Base-by-base conservation (phyloP, 1,284 basidiomycete genomes). In the Leucoagaricus sp. region DNA sequence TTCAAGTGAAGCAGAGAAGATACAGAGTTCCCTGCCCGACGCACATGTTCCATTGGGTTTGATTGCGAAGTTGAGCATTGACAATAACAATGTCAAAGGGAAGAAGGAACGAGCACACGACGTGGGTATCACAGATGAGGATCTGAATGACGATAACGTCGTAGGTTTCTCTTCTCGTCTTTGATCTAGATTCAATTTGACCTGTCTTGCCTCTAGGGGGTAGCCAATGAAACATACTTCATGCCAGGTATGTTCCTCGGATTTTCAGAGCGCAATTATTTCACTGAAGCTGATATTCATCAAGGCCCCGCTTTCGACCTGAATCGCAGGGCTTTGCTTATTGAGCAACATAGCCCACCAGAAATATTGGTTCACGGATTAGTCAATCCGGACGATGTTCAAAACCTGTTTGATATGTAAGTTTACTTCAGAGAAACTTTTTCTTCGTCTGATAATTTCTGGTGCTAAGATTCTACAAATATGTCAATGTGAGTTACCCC, bases 161-260 rank as follows among this genome's bases (percentile, higher is more conserved):
- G 84, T 87, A 67, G 59, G 83, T 82, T 55, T 12, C 48, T 47
- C 44, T 48, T 49, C 17, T 25, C n/a, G 40, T 26, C 33, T 23
- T 21, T 45, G 29, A 33, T 34, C 58, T 21, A 41, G 23, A 46
- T 59, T 47, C 57, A 31, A 58, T 53, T 38, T 53, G 21, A 49
- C 59, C 19, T 36, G 13, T 54, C 57, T 48, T 50, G 41, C 48
- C 23, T 55, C 25, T 56, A 80, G 77, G 87, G 92, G 19, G 85
- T 94, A 34, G 92, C 92, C 28, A 92, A 89, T 65, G 86, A 86
- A 68, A 84, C 80, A 51, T 94, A 90, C 69, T 94, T 94, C 76
- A 79, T 84, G 75, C 89, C 90, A 29, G 90, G 89, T 80, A 65
- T 61, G 72, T 70, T n/a, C n/a, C n/a, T n/a, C n/a, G n/a, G n/a